phyloP scores from a whole-genome alignment of 2,329 filamentous ascomycete genomes.

The Colletotrichum ledebouriae region DNA sequence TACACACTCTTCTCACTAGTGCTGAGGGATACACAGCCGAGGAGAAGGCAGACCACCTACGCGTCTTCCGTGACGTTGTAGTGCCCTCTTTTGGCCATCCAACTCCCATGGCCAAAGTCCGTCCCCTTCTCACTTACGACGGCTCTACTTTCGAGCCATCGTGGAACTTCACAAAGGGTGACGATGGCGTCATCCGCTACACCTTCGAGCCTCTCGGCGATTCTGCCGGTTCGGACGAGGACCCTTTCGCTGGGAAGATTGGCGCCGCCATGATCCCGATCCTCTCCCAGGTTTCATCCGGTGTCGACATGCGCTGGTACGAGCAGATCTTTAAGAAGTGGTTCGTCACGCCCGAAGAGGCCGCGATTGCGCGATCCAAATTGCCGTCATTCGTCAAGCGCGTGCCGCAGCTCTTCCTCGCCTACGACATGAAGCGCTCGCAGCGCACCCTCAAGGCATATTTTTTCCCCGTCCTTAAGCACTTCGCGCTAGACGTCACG shows the following conservation, averaged over 20 bases:
- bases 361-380: background rate
- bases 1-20: constrained; percentile 29
- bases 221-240: constrained; percentile 21
- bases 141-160: constrained; percentile 35
- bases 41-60: constrained; percentile 36
- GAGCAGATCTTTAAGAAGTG: constrained; percentile 27
- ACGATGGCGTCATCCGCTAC: constrained; percentile 29
- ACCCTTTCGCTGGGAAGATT: constrained; percentile 30
- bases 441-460: constrained; percentile 45
- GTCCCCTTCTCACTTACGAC: constrained; percentile 32
- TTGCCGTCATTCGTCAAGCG: constrained; percentile 27
- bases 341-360: constrained; percentile 33
- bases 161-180: constrained; percentile 33
- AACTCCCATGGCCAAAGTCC: constrained; percentile 25
- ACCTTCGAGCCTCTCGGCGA: constrained; percentile 33
- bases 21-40: constrained; percentile 28
- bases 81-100: constrained; percentile 32
- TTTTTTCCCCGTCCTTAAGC: constrained; percentile 45
- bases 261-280: constrained; percentile 22
- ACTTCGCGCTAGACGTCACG: constrained; percentile 42
- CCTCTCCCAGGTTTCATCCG: constrained; percentile 28
- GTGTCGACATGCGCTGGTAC: constrained; percentile 35
- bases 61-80: constrained; percentile 39
- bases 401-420: constrained; percentile 45
- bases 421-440: constrained; percentile 44